phyloP scores from a whole-genome alignment of 1,284 basidiomycete genomes.

The Anthracocystis walkeri region DNA sequence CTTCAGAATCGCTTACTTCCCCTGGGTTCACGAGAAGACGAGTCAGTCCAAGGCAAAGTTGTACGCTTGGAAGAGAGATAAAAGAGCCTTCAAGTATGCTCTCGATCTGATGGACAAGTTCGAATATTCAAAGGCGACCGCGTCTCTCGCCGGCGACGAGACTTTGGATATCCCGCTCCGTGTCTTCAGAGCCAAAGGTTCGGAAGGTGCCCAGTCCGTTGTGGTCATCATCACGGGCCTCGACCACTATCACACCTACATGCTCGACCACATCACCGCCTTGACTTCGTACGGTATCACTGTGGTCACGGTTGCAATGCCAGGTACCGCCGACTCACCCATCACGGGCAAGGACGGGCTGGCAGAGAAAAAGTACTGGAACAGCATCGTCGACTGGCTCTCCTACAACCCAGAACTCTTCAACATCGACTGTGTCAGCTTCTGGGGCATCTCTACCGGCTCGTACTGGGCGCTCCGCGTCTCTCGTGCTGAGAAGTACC shows the following conservation, averaged over 20 bases:
- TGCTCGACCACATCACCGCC: constrained; percentile 19
- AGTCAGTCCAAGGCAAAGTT: constrained; percentile 29
- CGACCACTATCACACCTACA: constrained; percentile 46
- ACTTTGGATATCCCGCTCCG: constrained; percentile 23
- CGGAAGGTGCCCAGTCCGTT: constrained; percentile 17
- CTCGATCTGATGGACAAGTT: constrained; percentile 17
- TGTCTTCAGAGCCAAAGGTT: constrained; percentile 20
- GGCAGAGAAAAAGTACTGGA: constrained; percentile 31
- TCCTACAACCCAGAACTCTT: constrained; percentile 16
- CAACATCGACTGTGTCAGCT: constrained; percentile 24
- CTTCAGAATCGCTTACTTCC: constrained; percentile 40
- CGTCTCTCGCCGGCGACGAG: constrained; percentile 10
- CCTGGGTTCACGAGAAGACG: constrained; percentile 38
- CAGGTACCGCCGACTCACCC: constrained; percentile 48
- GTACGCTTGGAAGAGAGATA: constrained; percentile 39
- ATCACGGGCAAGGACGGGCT: constrained; percentile 27
- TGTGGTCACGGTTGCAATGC: constrained; percentile 35
- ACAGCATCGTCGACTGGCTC: constrained; percentile 43
- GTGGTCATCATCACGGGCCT: constrained; percentile 48
- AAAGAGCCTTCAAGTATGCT: constrained; percentile 19
- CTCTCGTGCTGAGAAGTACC: constrained; percentile 24
- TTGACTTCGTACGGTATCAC: constrained; percentile 22
- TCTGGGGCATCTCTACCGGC: constrained; percentile 49
- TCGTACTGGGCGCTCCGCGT: constrained; percentile 43
- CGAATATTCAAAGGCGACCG: constrained; percentile 2